phyloP scores from a whole-genome alignment of 129 eudicot genomes.

The Solidago caesia region DNA sequence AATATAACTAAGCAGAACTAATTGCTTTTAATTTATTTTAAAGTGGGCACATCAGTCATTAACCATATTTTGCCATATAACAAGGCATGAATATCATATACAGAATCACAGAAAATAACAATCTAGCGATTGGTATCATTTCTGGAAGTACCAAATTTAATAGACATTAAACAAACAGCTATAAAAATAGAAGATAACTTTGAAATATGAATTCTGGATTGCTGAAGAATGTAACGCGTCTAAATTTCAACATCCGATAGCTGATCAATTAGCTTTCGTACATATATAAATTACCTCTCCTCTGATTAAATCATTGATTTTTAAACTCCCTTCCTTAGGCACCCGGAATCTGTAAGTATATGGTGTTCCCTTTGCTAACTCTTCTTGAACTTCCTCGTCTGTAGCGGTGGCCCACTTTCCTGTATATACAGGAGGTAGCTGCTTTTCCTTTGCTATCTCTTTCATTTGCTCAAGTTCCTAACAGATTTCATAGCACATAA shows the following conservation, averaged over 20 bases:
- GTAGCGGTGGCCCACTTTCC: conserved; percentile 92
- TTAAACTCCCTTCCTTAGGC: conserved; percentile 74
- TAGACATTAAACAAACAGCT: too few species aligned
- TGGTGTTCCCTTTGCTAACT: conserved; percentile 83
- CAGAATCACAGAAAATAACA: too few species aligned
- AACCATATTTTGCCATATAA: too few species aligned
- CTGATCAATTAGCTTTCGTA: conserved; percentile 5
- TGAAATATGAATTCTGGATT: too few species aligned
- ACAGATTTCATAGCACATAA: conserved; percentile 12
- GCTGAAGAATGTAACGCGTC: too few species aligned
- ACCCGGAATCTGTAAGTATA: conserved; percentile 87
- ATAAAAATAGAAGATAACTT: too few species aligned
- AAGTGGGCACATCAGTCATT: too few species aligned
- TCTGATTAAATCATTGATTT: conserved; percentile 76
- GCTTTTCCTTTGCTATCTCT: conserved; percentile 73
- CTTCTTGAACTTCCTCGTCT: conserved; percentile 67
- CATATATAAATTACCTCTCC: conserved; percentile 61
- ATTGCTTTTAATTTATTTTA: too few species aligned
- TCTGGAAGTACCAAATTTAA: too few species aligned
- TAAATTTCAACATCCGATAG: too few species aligned
- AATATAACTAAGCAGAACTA: background rate
- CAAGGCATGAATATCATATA: too few species aligned
- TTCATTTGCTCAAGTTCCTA: conserved; percentile 93
- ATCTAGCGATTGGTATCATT: too few species aligned
- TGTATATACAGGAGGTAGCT: conserved; percentile 80